Conservation (phyloP, 495 filamentous ascomycete species). For the Hyaloscypha variabilis region DNA sequence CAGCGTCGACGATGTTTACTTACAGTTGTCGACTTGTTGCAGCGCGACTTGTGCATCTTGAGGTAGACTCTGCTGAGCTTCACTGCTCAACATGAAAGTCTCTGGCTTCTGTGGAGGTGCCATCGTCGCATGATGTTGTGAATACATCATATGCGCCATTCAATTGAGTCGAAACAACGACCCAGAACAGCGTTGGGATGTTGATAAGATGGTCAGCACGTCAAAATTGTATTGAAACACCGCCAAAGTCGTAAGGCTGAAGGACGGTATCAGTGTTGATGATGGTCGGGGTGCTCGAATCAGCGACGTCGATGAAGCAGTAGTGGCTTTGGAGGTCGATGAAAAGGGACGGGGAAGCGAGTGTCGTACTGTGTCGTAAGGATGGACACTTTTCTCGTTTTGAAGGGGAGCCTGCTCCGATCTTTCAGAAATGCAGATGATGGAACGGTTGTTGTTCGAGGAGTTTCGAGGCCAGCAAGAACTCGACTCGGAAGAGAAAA, state of each 20-base stretch:
- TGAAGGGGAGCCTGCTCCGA: slow-evolving; percentile 34
- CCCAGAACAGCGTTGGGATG: slow-evolving; percentile 12
- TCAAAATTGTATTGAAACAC: slow-evolving; percentile 23
- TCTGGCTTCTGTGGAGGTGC: slow-evolving; percentile 79
- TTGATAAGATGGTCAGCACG: slow-evolving; percentile 22
- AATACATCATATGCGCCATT: slow-evolving; percentile 50
- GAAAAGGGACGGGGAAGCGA: slow-evolving; percentile 31
- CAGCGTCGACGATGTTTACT: slow-evolving; percentile 42
- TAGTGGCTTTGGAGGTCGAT: slow-evolving; percentile 20
- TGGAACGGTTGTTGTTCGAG: slow-evolving; percentile 35
- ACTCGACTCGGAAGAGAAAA: slow-evolving; percentile 34
- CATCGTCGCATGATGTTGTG: slow-evolving; percentile 52
- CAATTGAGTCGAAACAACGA: slow-evolving; percentile 35
- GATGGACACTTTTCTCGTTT: slow-evolving; percentile 22
- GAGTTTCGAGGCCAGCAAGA: slow-evolving; percentile 37
- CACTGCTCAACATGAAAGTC: slow-evolving; percentile 96
- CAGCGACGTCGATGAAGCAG: slow-evolving; percentile 33
- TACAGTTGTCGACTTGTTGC: slow-evolving; percentile 97
- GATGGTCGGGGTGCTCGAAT: slow-evolving; percentile 22
- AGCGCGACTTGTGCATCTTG: slow-evolving; percentile 96
- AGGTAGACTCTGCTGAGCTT: slow-evolving; percentile 93
- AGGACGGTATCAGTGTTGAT: slow-evolving; percentile 5
- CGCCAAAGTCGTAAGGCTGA: slow-evolving; percentile 21
- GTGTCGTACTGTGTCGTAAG: slow-evolving; percentile 28
- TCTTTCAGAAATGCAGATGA: slow-evolving; percentile 26